Conservation (phyloP, 306 rosid genomes). For the Quercus parvula region DNA sequence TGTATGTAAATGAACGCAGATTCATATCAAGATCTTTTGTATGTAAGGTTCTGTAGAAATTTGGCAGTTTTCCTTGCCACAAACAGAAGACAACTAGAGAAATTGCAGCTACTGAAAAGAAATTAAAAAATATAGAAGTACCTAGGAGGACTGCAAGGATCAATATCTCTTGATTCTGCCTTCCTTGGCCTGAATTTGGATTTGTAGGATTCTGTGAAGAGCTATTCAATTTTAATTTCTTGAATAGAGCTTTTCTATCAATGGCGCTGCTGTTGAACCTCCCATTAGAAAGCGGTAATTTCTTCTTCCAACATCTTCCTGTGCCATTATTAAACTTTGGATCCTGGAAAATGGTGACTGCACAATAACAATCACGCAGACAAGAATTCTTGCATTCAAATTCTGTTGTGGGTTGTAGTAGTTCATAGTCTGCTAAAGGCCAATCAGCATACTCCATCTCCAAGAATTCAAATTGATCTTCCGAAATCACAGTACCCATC, state of each 20-base stretch:
- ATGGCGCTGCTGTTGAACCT: not conserved
- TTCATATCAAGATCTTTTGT: not conserved
- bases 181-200: not conserved
- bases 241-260: not conserved
- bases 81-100: not conserved
- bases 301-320: conserved; percentile 2
- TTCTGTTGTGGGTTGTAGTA: not conserved
- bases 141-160: not conserved
- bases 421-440: not conserved
- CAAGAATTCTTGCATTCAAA: not conserved
- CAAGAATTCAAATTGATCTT: not conserved
- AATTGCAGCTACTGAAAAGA: not conserved
- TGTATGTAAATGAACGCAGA: not conserved
- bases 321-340: not conserved
- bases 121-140: not conserved
- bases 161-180: not conserved
- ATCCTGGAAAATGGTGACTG: not conserved
- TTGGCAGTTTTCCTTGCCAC: not conserved
- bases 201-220: not conserved
- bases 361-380: not conserved
- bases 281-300: not conserved
- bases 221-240: not conserved
- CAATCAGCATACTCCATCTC: not conserved
- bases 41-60: not conserved
- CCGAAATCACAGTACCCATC: not conserved